phyloP scores from a whole-genome alignment of 2,329 filamentous ascomycete genomes.

The Exophiala lecanii-corni region DNA sequence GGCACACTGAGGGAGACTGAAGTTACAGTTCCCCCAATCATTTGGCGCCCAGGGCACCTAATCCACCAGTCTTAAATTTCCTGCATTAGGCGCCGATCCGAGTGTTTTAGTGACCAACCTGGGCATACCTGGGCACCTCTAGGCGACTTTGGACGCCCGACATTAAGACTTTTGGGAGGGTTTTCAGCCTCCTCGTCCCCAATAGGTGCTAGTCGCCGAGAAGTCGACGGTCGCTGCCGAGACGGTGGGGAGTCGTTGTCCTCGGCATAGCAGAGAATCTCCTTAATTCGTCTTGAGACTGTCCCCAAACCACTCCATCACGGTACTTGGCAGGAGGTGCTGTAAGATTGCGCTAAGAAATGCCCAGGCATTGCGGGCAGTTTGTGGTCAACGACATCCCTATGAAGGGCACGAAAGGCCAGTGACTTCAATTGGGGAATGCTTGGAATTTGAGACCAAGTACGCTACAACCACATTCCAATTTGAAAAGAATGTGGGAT shows the following conservation, averaged over 20 bases:
- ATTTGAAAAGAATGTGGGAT: no score
- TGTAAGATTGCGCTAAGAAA: conserved; percentile 2
- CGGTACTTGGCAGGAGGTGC: conserved; percentile 2
- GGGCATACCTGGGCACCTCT: background rate
- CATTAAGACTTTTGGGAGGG: no score
- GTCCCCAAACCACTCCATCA: background rate
- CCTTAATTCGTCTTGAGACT: conserved; percentile 2
- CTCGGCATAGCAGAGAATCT: background rate
- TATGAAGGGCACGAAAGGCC: no score
- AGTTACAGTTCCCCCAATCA: background rate
- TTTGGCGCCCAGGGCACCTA: background rate
- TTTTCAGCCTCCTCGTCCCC: background rate
- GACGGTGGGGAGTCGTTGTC: no score
- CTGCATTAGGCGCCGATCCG: background rate
- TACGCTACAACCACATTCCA: no score
- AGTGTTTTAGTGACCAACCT: background rate
- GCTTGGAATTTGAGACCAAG: no score
- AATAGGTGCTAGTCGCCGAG: background rate
- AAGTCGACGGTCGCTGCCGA: conserved; percentile 2
- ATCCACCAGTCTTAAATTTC: background rate
- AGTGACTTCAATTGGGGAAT: no score
- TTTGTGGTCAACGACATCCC: background rate
- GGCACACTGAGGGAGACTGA: background rate
- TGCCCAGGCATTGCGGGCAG: conserved; percentile 1
- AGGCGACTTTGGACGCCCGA: no score